Percentiles rank a stretch among this genome's conserved stretches.
Conservation (phyloP, 306 rosid species). For the Inga leiocalycina region DNA sequence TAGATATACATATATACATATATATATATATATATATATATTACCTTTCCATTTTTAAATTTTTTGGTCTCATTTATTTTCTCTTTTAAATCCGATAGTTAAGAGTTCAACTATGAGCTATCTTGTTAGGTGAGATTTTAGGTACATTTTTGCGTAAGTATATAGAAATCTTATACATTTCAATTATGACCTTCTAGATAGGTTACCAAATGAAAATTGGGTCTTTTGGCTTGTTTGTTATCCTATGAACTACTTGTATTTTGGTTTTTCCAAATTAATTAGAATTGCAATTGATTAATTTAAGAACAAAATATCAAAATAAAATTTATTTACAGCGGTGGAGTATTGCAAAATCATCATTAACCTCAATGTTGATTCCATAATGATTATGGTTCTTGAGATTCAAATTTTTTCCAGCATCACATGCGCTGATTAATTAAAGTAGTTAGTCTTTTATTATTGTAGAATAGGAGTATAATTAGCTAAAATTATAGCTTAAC, state of each 20-base stretch:
- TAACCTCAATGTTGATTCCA: background rate
- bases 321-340: background rate
- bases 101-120: slow-evolving; percentile 1
- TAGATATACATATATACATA: too few species aligned
- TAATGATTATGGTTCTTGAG: background rate
- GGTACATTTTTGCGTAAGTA: background rate
- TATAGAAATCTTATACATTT: background rate
- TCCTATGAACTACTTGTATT: background rate
- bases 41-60: slow-evolving; percentile 3
- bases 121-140: slow-evolving; percentile 5
- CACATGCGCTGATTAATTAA: slow-evolving; percentile 31
- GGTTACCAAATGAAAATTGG: background rate
- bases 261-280: background rate
- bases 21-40: too few species aligned
- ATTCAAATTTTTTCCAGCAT: background rate
- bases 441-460: slow-evolving; percentile 24
- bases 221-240: background rate
- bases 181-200: background rate
- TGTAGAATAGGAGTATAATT: slow-evolving; percentile 19
- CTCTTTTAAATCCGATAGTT: background rate
- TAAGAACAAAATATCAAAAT: background rate
- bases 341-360: background rate
- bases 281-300: background rate
- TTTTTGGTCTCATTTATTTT: background rate
- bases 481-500: slow-evolving; percentile 9